A percentile compares a stretch with the other conserved stretches of the same genome.
phyloP scores from a whole-genome alignment of 2,329 filamentous ascomycete species.

The Cladophialophora exuberans region DNA sequence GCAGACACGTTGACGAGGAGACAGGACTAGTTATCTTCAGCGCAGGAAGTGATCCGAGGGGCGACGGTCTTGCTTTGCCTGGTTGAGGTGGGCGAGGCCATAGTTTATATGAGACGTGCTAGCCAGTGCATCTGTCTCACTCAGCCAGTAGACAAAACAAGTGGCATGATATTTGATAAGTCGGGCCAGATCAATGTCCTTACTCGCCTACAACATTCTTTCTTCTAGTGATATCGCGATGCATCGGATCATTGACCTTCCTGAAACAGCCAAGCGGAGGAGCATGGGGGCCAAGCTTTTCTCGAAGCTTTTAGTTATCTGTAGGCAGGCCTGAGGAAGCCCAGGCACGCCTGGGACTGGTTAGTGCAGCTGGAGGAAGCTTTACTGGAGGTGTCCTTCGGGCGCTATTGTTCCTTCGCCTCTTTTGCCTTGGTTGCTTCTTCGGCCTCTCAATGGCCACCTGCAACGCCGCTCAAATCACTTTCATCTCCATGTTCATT shows the following conservation, averaged over 20 bases:
- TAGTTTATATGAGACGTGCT: not conserved
- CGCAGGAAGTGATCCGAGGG: conserved; percentile 83
- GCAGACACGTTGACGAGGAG: conserved; percentile 72
- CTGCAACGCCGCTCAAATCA: not conserved
- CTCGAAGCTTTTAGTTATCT: conserved; percentile 14
- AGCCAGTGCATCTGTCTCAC: not conserved
- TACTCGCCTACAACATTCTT: too few species aligned
- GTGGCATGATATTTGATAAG: too few species aligned
- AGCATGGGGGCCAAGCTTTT: conserved; percentile 10
- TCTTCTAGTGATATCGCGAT: too few species aligned
- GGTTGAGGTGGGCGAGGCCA: conserved; percentile 28
- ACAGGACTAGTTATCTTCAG: conserved; percentile 72
- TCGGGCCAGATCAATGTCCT: too few species aligned
- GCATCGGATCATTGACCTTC: too few species aligned
- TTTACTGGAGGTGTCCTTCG: too few species aligned
- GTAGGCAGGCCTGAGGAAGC: not conserved
- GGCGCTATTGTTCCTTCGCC: conserved; percentile 1
- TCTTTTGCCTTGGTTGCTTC: not conserved
- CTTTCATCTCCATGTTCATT: conserved; percentile 1
- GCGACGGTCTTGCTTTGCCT: conserved; percentile 74
- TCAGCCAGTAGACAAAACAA: not conserved
- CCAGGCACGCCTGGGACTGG: too few species aligned
- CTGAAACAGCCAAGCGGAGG: too few species aligned
- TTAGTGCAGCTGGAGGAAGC: too few species aligned
- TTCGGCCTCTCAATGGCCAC: conserved; percentile 4